A percentile compares a stretch with the other conserved stretches of the same genome.
phyloP scores from a whole-genome alignment of 805 yeast genomes.

The Sugiyamaella floridensis region DNA sequence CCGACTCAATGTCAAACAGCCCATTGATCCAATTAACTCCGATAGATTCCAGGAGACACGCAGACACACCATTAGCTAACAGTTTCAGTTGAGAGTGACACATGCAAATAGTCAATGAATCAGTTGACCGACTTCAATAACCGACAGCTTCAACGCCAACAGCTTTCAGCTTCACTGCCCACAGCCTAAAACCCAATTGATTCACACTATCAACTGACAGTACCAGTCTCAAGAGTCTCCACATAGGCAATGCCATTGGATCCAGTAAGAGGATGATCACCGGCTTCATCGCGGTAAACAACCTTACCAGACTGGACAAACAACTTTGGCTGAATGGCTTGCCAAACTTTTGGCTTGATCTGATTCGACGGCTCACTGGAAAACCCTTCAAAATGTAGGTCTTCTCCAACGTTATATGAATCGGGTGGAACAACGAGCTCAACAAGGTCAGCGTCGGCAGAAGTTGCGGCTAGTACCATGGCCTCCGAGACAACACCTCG shows the following conservation, averaged over 20 bases:
- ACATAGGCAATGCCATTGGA: slow-evolving; percentile 4
- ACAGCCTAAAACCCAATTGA: too few species aligned
- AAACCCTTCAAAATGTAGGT: slow-evolving; percentile 32
- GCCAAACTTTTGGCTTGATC: slow-evolving; percentile 23
- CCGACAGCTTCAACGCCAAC: too few species aligned
- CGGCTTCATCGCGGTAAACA: slow-evolving; percentile 6
- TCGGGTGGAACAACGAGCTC: slow-evolving; percentile 45
- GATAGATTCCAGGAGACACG: too few species aligned
- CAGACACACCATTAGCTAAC: too few species aligned
- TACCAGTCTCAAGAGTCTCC: not conserved
- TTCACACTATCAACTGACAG: not conserved
- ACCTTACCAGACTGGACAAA: slow-evolving; percentile 6
- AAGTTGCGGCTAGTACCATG: slow-evolving; percentile 58
- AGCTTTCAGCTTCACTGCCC: too few species aligned
- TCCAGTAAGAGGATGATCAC: not conserved
- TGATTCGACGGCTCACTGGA: not conserved
- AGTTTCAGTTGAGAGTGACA: too few species aligned
- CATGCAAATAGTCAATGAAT: too few species aligned
- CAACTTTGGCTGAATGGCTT: slow-evolving; percentile 6
- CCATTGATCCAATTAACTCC: too few species aligned
- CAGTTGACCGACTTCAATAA: too few species aligned
- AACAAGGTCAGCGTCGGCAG: slow-evolving; percentile 27
- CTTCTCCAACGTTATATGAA: slow-evolving; percentile 34
- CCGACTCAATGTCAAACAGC: too few species aligned
- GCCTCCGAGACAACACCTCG: slow-evolving; percentile 58